phyloP scores from a whole-genome alignment of 2,329 filamentous ascomycete species.

The Sodiomyces alkalinus region DNA sequence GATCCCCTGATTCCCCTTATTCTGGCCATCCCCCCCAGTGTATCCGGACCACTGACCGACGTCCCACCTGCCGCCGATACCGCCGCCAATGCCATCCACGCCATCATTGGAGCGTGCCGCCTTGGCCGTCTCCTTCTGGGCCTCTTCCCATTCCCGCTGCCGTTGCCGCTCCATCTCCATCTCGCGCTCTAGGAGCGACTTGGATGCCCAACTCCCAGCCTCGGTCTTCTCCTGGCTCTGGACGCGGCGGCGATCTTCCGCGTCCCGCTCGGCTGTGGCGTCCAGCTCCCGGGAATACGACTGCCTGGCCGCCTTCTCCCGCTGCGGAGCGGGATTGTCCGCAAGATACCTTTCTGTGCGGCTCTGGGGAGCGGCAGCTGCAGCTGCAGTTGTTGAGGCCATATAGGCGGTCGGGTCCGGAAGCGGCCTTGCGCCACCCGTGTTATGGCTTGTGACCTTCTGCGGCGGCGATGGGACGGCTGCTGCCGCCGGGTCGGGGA shows the following conservation, averaged over 20 bases:
- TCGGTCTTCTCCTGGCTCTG: constrained; percentile 46
- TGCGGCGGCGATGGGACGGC: constrained; percentile 11
- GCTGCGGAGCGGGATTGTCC: constrained; percentile 32
- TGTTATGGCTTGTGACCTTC: constrained; percentile 21
- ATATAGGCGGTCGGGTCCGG: constrained; percentile 31
- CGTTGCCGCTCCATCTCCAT: constrained; percentile 68
- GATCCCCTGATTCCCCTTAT: constrained; percentile 48
- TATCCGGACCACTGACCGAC: constrained; percentile 62
- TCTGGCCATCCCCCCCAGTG: constrained; percentile 62
- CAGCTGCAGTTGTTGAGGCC: too few relatives aligned
- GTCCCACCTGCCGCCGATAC: constrained; percentile 56
- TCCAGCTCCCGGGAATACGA: constrained; percentile 41
- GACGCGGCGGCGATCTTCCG: constrained; percentile 43
- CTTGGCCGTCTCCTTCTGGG: constrained; percentile 49
- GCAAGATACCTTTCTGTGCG: constrained; percentile 44
- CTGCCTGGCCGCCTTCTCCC: constrained; percentile 18
- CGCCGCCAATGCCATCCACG: constrained; percentile 50
- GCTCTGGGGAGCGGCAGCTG: constrained; percentile 16
- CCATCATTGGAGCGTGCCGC: constrained; percentile 34
- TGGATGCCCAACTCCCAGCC: constrained; percentile 47
- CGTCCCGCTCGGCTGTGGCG: constrained; percentile 44
- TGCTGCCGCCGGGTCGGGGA: constrained; percentile 21
- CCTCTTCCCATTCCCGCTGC: constrained; percentile 67
- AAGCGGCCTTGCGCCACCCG: constrained; percentile 31
- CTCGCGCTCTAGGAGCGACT: constrained; percentile 61